phyloP scores from a whole-genome alignment of 257 asterid genomes.

The Nicotiana tabacum region DNA sequence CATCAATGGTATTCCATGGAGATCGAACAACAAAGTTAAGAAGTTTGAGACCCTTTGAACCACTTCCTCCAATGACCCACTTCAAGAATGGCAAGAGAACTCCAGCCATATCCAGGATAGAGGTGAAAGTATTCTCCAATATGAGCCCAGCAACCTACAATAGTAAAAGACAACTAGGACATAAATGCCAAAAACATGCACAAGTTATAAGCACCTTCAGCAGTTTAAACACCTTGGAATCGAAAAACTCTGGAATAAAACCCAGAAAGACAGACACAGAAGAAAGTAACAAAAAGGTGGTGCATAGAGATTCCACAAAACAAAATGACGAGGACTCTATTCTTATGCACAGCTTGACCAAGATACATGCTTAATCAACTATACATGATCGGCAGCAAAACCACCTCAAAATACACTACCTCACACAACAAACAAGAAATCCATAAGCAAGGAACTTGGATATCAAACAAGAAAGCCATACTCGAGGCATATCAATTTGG shows the following conservation, averaged over 20 bases:
- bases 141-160: constrained; percentile 72
- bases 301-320: not conserved
- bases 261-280: not conserved
- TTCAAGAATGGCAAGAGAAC: constrained; percentile 80
- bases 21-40: constrained; percentile 88
- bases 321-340: not conserved
- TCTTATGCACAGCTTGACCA: constrained; percentile 7
- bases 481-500: not conserved
- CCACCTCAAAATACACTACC: not conserved
- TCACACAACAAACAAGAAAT: not conserved
- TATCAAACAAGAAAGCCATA: not conserved
- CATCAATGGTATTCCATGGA: constrained; percentile 92
- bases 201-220: not conserved
- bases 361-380: constrained; percentile 3
- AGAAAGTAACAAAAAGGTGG: not conserved
- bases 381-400: not conserved
- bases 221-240: not conserved
- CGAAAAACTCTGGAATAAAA: not conserved
- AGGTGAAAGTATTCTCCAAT: constrained; percentile 93
- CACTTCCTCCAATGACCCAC: constrained; percentile 86
- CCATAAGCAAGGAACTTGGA: not conserved
- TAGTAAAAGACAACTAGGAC: constrained; percentile 6
- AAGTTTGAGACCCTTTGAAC: constrained; percentile 66
- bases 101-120: constrained; percentile 98
- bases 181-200: constrained; percentile 9